Conservation (phyloP, 305 asterid species). For the Stenogyne calaminthoides region DNA sequence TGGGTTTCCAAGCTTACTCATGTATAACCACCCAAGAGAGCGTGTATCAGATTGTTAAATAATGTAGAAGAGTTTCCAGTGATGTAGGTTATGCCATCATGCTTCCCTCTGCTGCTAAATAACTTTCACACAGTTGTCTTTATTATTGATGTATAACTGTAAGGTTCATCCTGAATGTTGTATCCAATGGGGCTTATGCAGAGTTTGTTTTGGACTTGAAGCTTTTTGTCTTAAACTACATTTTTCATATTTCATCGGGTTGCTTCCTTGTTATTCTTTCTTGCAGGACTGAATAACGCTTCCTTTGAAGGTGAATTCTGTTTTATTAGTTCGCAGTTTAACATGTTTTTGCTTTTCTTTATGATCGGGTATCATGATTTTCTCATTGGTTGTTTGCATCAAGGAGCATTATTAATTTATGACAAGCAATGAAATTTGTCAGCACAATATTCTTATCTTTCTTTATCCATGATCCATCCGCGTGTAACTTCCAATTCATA, state of each 20-base stretch:
- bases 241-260: background rate
- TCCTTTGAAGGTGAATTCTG: conserved; percentile 64
- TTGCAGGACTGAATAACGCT: conserved; percentile 76
- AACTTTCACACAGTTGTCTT: background rate
- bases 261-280: conserved; percentile 33
- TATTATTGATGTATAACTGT: background rate
- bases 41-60: background rate
- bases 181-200: no score
- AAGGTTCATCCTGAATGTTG: background rate
- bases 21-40: background rate
- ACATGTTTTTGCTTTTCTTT: conserved; percentile 7
- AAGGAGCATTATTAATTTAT: background rate
- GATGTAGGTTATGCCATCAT: background rate
- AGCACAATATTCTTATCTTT: conserved; percentile 1
- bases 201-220: background rate
- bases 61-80: background rate
- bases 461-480: background rate
- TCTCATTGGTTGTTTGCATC: conserved; percentile 13
- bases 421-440: background rate
- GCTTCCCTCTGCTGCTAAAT: background rate
- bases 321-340: background rate
- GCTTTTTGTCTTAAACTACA: background rate
- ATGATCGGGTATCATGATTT: conserved; percentile 18
- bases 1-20: background rate
- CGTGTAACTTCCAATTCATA: conserved; percentile 6